phyloP scores from a whole-genome alignment of 2,329 filamentous ascomycete genomes.

The Cercospora beticola region DNA sequence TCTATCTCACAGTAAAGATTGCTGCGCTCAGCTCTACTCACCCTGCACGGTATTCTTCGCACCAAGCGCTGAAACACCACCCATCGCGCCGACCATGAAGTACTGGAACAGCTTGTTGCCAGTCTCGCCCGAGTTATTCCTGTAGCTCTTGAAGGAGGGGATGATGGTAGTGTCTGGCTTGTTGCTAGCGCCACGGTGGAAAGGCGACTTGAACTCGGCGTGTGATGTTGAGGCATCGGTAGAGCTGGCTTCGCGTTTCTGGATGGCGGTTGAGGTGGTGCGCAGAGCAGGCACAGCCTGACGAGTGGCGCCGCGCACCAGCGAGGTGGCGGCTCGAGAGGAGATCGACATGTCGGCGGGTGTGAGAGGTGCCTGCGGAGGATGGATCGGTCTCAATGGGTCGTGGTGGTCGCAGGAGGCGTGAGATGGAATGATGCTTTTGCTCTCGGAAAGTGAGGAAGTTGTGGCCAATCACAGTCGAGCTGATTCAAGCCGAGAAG shows the following conservation, averaged over 20 bases:
- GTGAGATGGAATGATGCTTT: slow-evolving; percentile 14
- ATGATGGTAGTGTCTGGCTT: slow-evolving; percentile 64
- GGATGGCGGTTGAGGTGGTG: slow-evolving; percentile 45
- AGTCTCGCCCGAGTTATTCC: slow-evolving; percentile 64
- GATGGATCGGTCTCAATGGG: slow-evolving; percentile 25
- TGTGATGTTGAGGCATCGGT: slow-evolving; percentile 39
- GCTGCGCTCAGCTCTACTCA: slow-evolving; percentile 51
- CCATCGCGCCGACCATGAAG: slow-evolving; percentile 98
- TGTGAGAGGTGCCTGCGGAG: slow-evolving; percentile 25
- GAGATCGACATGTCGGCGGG: slow-evolving; percentile 51
- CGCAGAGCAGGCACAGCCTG: slow-evolving; percentile 49
- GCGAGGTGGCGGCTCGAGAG: slow-evolving; percentile 47
- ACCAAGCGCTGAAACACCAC: slow-evolving; percentile 84
- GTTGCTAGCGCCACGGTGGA: slow-evolving; percentile 46
- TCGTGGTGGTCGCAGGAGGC: slow-evolving; percentile 10
- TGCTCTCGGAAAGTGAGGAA: slow-evolving; percentile 4
- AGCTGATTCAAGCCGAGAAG: not conserved
- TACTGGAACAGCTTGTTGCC: slow-evolving; percentile 89
- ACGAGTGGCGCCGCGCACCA: slow-evolving; percentile 49
- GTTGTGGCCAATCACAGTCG: not conserved
- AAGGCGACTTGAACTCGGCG: slow-evolving; percentile 55
- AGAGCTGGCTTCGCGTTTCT: slow-evolving; percentile 41
- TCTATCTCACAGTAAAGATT: not conserved
- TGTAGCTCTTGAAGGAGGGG: slow-evolving; percentile 87
- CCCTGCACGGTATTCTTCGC: slow-evolving; percentile 98